Evolutionary conservation across 192 early-diverging fungal species (phyloP), one percentile per base, ranked within the genome.

Genomic region (Polychytrium aggregatum): DNA sequence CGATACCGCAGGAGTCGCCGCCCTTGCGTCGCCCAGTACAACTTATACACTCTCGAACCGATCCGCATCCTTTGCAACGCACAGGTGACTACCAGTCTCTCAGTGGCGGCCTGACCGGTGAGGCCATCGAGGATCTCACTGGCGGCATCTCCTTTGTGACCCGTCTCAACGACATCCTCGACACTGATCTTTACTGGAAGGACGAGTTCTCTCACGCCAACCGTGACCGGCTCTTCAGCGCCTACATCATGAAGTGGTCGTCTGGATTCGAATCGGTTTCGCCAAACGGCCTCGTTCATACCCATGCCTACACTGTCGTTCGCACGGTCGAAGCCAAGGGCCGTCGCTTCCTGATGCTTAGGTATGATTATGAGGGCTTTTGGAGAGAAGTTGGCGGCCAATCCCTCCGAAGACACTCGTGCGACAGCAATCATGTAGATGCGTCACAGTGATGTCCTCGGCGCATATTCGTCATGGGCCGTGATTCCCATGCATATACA

Each of bases 91-190:
- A 76, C 38, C 70, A 69, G 41, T 41, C 50, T 13, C 54, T 74
- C 31, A 48, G 42, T 30, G 71, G 72, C 27, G 67, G 72, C 9
- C 51, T 47, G 46, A 37, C 46, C 26, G 29, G 29, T 13, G 69
- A 74, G 37, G 74, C 65, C 9, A 65, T 76, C 33, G 74, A 76
- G 42, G 74, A 76, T 52, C 37, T 76, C 20, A 76, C 74, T 0
- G 72, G 74, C n/a, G 72, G 74, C 11, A 48, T 65, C n/a, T 57
- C 62, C 16, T 58, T 60, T 0, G 53, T 59, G 22, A 53, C 70
- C 40, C 50, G 46, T 10, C 59, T 50, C 21, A 29, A 39, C 10
- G 72, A 77, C 35, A 72, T 77, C 51, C 50, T 77, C 26, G 62
- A 74, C 55, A 54, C 41, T 24, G 69, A 77, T n/a, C 48, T 44